These are phyloP conservation scores for Kernera saxatilis DNA, from an alignment of 345 rosid genomes.

Conservation along the genomic window DNA sequence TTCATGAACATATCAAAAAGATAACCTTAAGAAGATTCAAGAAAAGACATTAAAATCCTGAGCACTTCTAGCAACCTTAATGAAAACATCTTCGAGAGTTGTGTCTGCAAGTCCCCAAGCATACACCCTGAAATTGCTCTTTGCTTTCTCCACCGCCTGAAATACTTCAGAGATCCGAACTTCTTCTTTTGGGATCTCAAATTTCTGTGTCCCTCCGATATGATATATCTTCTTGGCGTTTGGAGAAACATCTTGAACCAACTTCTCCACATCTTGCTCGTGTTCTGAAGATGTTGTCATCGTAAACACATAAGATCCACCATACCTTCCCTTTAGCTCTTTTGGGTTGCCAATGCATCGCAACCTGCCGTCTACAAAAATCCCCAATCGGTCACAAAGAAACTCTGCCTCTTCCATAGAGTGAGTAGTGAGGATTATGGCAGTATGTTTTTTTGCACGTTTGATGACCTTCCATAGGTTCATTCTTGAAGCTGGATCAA, in stretches of 20 bases:
- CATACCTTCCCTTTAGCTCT: conserved; percentile 78
- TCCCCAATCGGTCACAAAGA: conserved; percentile 80
- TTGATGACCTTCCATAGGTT: conserved; percentile 83
- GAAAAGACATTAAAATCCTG: conserved; percentile 37
- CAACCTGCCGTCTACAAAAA: conserved; percentile 76
- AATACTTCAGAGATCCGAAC: conserved; percentile 64
- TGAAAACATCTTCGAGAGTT: conserved; percentile 92
- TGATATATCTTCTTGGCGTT: conserved; percentile 67
- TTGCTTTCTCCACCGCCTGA: conserved; percentile 72
- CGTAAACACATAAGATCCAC: conserved; percentile 72
- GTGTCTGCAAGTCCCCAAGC: conserved; percentile 96
- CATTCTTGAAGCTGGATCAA: conserved; percentile 91
- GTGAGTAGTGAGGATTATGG: conserved; percentile 87
- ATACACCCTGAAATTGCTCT: conserved; percentile 56
- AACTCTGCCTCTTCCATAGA: conserved; percentile 98
- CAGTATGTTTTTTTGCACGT: conserved; percentile 61
- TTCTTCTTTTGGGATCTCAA: conserved; percentile 75
- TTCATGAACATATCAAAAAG: background rate
- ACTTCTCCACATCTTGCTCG: conserved; percentile 61
- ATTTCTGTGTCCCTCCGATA: conserved; percentile 84
- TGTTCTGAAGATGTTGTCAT: conserved; percentile 61
- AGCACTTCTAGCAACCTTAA: conserved; percentile 67
- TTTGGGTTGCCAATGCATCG: conserved; percentile 90
- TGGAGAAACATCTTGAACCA: conserved; percentile 54
- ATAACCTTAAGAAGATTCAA: background rate